Percentiles rank a stretch among this genome's conserved stretches.
Conservation (phyloP, 2,329 filamentous ascomycete genomes). For the Colletotrichum gigasporum region DNA sequence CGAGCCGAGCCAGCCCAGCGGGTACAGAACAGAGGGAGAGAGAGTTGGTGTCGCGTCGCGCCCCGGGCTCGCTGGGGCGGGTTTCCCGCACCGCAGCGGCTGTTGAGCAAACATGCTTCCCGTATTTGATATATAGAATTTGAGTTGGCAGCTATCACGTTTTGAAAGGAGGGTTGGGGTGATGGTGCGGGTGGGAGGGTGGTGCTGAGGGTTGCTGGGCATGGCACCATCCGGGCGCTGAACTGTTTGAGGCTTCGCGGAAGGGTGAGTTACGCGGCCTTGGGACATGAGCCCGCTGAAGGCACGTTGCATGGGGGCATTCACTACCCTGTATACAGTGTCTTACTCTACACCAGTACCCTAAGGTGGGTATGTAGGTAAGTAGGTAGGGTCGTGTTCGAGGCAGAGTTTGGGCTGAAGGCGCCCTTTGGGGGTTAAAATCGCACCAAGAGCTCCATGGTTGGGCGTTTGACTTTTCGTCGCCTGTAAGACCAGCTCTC, state of each 20-base stretch:
- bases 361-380: no score
- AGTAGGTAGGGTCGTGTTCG: not conserved
- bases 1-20: no score
- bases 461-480: slow-evolving; percentile 1
- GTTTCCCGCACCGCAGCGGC: not conserved
- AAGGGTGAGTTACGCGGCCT: slow-evolving; percentile 19
- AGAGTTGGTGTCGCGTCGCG: no score
- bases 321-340: no score
- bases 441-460: not conserved
- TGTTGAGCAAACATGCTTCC: not conserved
- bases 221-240: slow-evolving; percentile 11
- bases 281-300: not conserved
- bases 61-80: no score
- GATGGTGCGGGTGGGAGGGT: not conserved
- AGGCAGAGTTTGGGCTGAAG: slow-evolving; percentile 8
- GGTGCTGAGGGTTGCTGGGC: not conserved
- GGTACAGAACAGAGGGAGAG: no score
- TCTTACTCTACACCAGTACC: no score
- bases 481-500: not conserved
- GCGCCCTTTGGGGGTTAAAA: not conserved
- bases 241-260: slow-evolving; percentile 17
- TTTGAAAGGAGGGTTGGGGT: not conserved
- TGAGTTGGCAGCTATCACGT: slow-evolving; percentile 21
- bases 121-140: slow-evolving; percentile 21
- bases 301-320: not conserved